A percentile compares a stretch with the other conserved stretches of the same genome.
Conservation (phyloP, 192 early-diverging fungal species). For the Lobosporangium transversale region DNA sequence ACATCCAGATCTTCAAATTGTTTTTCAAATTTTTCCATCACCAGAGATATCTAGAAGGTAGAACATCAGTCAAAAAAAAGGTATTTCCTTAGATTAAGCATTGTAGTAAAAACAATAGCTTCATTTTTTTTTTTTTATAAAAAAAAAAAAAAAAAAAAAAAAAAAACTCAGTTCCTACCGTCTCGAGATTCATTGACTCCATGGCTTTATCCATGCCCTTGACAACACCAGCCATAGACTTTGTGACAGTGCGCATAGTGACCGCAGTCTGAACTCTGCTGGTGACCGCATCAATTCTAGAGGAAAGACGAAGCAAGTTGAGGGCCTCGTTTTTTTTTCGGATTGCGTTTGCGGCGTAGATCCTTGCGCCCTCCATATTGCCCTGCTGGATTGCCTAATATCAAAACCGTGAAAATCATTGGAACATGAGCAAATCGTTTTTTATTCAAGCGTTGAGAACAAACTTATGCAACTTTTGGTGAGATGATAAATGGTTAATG, state of each 20-base stretch:
- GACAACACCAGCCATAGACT: constrained; percentile 88
- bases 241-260: constrained; percentile 86
- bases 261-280: constrained; percentile 93
- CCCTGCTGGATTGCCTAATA: constrained; percentile 89
- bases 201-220: constrained; percentile 95
- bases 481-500: too few species aligned
- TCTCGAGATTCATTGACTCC: constrained; percentile 95
- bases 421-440: too few species aligned
- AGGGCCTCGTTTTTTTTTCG: constrained; percentile 96
- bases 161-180: too few species aligned
- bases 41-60: constrained; percentile 92
- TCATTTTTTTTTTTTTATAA: neutral
- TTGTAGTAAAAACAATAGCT: too few species aligned
- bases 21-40: constrained; percentile 98
- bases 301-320: constrained; percentile 87
- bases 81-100: too few species aligned
- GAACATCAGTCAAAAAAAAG: neutral
- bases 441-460: too few species aligned
- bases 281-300: constrained; percentile 93
- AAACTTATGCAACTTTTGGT: too few species aligned
- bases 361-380: constrained; percentile 91
- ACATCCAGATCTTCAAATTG: constrained; percentile 99
- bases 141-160: too few species aligned
- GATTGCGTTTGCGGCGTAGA: constrained; percentile 96
- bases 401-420: neutral